Evolutionary conservation across 805 yeast genomes (phyloP).

Genomic region (Candida ovalis): DNA sequence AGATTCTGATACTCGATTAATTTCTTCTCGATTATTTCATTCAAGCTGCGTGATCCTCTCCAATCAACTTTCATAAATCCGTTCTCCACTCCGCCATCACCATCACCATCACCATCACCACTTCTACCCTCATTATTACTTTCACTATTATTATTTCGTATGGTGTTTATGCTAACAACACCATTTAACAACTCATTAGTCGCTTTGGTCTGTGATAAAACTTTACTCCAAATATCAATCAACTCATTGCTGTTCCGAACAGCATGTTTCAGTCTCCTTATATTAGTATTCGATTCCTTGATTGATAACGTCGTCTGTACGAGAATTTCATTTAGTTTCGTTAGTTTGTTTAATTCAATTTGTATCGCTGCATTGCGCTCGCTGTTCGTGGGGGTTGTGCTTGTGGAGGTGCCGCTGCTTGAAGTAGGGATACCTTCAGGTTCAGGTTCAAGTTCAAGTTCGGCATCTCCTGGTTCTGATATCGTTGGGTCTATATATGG

Average conservation of each 20-base stretch:
- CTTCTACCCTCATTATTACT: too few relatives aligned
- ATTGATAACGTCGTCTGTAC: constrained; percentile 17
- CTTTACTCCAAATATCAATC: constrained; percentile 57
- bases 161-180: neutral
- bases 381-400: neutral
- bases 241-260: constrained; percentile 29
- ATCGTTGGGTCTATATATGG: neutral
- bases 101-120: constrained; percentile 2
- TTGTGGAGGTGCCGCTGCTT: too few relatives aligned
- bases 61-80: constrained; percentile 7
- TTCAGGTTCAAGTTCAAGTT: too few relatives aligned
- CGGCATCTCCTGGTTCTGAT: neutral
- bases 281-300: constrained; percentile 14
- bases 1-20: constrained; percentile 26
- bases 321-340: constrained; percentile 15
- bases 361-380: constrained; percentile 8
- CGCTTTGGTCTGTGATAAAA: constrained; percentile 58
- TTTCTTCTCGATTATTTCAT: constrained; percentile 6
- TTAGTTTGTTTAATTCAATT: constrained; percentile 13
- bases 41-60: constrained; percentile 4
- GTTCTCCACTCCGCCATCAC: too few relatives aligned
- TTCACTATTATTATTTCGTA: neutral
- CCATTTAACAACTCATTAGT: constrained; percentile 36
- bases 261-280: constrained; percentile 14
- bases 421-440: too few relatives aligned